These are phyloP conservation scores for Termitomyces sp. DNA, from an alignment of 768 basidiomycete genomes.

Conservation along the genomic window DNA sequence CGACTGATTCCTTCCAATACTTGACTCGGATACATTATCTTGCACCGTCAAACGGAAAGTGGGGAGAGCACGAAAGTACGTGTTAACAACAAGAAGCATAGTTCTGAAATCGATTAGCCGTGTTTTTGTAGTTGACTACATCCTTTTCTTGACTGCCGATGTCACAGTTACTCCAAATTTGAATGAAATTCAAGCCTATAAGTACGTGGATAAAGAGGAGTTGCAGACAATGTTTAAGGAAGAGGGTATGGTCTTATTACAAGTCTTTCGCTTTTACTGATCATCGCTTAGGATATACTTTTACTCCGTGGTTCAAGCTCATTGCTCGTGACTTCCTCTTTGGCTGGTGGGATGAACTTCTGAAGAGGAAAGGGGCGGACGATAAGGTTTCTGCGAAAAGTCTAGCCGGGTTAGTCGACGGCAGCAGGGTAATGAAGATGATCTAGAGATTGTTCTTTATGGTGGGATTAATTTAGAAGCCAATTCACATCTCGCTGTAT, in stretches of 20 bases:
- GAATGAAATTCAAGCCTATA: conserved; percentile 89
- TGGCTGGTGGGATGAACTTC: conserved; percentile 96
- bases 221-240: conserved; percentile 88
- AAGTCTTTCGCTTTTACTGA: neutral
- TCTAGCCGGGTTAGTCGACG: conserved; percentile 61
- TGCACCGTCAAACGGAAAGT: conserved; percentile 85
- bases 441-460: conserved; percentile 9
- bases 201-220: conserved; percentile 89
- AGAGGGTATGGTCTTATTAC: conserved; percentile 39
- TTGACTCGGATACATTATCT: conserved; percentile 96
- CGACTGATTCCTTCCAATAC: conserved; percentile 86
- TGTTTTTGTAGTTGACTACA: conserved; percentile 82
- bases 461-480: neutral
- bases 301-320: conserved; percentile 99
- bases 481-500: neutral
- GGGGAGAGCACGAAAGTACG: conserved; percentile 98
- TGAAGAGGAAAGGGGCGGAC: conserved; percentile 47
- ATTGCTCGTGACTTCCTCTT: conserved; percentile 96
- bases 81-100: neutral
- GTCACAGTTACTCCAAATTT: conserved; percentile 75
- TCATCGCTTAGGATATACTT: conserved; percentile 58
- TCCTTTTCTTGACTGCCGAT: conserved; percentile 88
- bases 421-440: conserved; percentile 61
- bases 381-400: conserved; percentile 63
- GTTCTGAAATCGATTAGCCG: neutral